phyloP scores from a whole-genome alignment of 805 yeast genomes.

The Dipodascopsis uninucleata region DNA sequence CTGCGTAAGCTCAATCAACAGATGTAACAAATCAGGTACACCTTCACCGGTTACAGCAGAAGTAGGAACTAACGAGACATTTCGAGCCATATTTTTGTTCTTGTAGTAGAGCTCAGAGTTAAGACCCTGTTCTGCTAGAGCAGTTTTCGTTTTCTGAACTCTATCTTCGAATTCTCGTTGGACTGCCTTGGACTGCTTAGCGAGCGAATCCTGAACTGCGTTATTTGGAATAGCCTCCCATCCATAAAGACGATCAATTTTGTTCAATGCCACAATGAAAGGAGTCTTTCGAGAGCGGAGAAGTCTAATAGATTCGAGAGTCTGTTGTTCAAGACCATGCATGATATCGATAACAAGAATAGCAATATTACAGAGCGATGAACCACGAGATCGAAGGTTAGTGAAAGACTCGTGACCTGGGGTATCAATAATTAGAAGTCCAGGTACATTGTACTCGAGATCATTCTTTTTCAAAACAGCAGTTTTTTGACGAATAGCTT shows the following conservation, averaged over 20 bases:
- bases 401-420: constrained; percentile 99
- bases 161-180: constrained; percentile 90
- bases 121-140: constrained; percentile 94
- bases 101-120: constrained; percentile 95
- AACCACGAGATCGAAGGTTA: constrained; percentile 96
- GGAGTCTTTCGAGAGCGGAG: constrained; percentile 98
- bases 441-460: constrained; percentile 86
- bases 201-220: constrained; percentile 91
- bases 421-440: constrained; percentile 92
- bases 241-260: constrained; percentile 94
- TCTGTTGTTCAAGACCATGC: constrained; percentile 99
- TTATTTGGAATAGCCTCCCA: constrained; percentile 91
- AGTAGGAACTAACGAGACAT: constrained; percentile 95
- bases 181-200: constrained; percentile 76
- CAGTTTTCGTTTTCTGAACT: constrained; percentile 77
- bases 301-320: constrained; percentile 86
- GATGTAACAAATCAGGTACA: constrained; percentile 97
- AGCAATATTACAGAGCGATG: constrained; percentile 98
- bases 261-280: constrained; percentile 92
- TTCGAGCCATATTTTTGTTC: constrained; percentile 88
- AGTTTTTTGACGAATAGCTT: constrained; percentile 86
- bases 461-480: constrained; percentile 81
- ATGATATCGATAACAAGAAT: constrained; percentile 96
- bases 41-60: constrained; percentile 99
- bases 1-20: constrained; percentile 90